A percentile compares a stretch with the other conserved stretches of the same genome.
These are phyloP conservation scores for Aspergillus ustus DNA, from an alignment of 2,329 filamentous ascomycete species.

Conservation along the genomic window DNA sequence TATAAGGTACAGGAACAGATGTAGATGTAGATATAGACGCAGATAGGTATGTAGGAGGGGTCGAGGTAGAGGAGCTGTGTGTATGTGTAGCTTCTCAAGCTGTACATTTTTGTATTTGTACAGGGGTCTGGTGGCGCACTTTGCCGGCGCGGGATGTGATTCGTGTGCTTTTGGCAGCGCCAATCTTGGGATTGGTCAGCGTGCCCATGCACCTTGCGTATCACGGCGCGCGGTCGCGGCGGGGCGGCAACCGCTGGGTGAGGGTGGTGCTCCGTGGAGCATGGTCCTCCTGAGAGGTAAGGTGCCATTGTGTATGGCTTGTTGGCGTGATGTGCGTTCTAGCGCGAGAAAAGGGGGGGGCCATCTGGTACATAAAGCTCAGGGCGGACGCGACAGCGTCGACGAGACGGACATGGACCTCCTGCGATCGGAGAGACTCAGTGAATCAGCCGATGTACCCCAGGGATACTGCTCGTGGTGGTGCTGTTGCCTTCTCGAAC, in stretches of 20 bases:
- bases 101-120: background rate
- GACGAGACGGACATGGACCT: conserved; percentile 25
- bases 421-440: conserved; percentile 32
- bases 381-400: conserved; percentile 17
- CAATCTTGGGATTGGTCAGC: too few relatives aligned
- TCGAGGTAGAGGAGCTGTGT: background rate
- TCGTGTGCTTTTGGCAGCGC: background rate
- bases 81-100: background rate
- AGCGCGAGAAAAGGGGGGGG: too few relatives aligned
- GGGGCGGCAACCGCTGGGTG: background rate
- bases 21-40: too few relatives aligned
- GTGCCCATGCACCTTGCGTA: background rate
- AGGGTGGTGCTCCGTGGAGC: background rate
- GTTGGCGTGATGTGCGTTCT: too few relatives aligned
- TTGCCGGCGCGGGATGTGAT: background rate
- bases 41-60: background rate
- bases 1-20: too few relatives aligned
- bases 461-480: conserved; percentile 25
- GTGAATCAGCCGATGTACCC: conserved; percentile 36
- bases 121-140: background rate
- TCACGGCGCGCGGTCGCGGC: too few relatives aligned
- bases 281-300: background rate
- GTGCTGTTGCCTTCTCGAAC: background rate
- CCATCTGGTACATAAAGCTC: background rate
- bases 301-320: too few relatives aligned